Base-by-base conservation (phyloP, 176 grass and related monocot species). In the Musa acuminata region DNA sequence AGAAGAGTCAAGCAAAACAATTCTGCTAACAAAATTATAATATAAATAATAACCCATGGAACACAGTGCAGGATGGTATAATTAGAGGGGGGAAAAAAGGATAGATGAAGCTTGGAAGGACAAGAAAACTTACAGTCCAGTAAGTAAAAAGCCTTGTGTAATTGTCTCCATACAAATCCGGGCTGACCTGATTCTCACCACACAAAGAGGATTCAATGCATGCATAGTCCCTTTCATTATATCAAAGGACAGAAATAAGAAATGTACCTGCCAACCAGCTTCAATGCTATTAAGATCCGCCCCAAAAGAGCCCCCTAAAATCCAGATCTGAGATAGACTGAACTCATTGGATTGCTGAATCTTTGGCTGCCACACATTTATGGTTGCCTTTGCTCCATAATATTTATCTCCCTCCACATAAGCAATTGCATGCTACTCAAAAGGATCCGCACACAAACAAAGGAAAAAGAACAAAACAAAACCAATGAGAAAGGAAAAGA, bases 61-160 rank as follows among this genome's bases (percentile, higher is more conserved):
- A 59, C 3, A 60, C 57, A n/a, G 20, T 8, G 57, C 21, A 60
- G 17, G 57, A 60, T 60, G 57, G n/a, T 60, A n/a, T 20, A 60
- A 20, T 8, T 60, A n/a, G 57, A 8, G 7, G 7, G 8, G 8
- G 1, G 21, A 57, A 16, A 68, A 29, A 50, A 19, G 16, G 19
- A 69, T n/a, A 49, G 13, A 14, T 43, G 3, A 43, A 43, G 35
- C 4, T 43, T 43, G 3, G 49, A 66, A 64, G 68, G 17, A 26
- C 11, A 4, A 0, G 72, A 50, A 14, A 55, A 83, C 94, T 85
- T 82, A 98, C 95, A 3, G 95, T 98, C 95, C 95, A 93, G 72
- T 91, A 98, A 22, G 86, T 98, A 80, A 98, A 98, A 57, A 98
- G 86, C 78, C 90, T 89, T 19, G 95, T 98, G 70, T 87, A 91